Percentiles rank a stretch among this genome's conserved stretches.
phyloP scores from a whole-genome alignment of 176 grass and related monocot species.

The Chrysopogon serrulatus region DNA sequence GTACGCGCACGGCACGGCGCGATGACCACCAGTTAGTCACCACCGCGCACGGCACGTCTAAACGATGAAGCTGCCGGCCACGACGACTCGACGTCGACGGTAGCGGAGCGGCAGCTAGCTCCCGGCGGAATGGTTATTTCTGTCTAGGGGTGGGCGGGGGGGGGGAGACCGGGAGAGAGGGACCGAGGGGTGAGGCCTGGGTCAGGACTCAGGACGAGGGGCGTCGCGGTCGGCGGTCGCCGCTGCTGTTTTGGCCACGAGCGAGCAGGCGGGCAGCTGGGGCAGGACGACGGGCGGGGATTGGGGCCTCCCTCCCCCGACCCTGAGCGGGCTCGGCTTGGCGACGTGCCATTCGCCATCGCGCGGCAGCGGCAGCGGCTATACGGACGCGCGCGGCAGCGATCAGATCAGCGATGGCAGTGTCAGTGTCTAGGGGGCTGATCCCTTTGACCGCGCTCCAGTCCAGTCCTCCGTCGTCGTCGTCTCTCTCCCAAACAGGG shows the following conservation, averaged over 20 bases:
- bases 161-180: no score
- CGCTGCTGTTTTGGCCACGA: not conserved
- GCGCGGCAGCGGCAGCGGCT: not conserved
- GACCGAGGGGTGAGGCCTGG: no score
- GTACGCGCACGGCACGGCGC: not conserved
- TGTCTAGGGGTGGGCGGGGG: no score
- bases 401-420: no score
- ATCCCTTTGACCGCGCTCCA: conserved; percentile 15
- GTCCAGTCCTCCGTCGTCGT: not conserved
- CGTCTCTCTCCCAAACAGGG: not conserved
- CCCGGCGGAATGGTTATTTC: no score
- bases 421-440: not conserved
- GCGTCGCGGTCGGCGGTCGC: not conserved
- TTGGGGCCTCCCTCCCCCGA: no score
- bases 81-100: no score
- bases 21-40: not conserved
- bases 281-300: not conserved
- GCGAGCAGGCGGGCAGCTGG: no score
- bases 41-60: not conserved
- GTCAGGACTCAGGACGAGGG: not conserved
- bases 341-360: conserved; percentile 26
- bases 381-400: not conserved
- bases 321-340: no score
- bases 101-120: no score
- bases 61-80: no score